A percentile compares a stretch with the other conserved stretches of the same genome.
These are phyloP conservation scores for Brasenia schreberi DNA, from an alignment of 164 flowering plant species.

Conservation along the genomic window DNA sequence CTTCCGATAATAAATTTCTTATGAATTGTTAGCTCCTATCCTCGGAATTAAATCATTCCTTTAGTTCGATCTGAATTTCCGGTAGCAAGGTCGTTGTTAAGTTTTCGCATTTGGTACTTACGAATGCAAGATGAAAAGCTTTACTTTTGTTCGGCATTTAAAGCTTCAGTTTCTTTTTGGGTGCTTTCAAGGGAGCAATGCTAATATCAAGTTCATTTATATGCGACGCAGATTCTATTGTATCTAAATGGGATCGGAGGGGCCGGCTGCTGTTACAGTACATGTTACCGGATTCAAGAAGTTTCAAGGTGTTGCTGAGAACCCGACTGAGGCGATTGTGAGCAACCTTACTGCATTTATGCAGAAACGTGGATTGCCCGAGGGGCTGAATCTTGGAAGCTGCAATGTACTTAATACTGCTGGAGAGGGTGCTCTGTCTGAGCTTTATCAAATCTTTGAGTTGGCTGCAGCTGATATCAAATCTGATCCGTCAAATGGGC, in stretches of 20 bases:
- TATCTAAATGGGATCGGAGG: constrained; percentile 23
- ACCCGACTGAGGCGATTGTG: constrained; percentile 61
- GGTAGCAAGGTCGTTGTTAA: too few relatives aligned
- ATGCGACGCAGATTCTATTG: background rate
- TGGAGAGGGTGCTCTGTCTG: constrained; percentile 64
- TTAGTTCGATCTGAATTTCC: too few relatives aligned
- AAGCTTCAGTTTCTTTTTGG: too few relatives aligned
- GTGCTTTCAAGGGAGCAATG: too few relatives aligned
- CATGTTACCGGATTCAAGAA: constrained; percentile 28
- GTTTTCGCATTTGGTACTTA: too few relatives aligned
- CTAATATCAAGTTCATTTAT: too few relatives aligned
- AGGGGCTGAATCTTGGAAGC: constrained; percentile 64
- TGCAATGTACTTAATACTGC: constrained; percentile 87
- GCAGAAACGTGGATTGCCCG: constrained; percentile 61
- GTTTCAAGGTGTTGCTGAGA: constrained; percentile 24
- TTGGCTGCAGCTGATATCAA: constrained; percentile 30
- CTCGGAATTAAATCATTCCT: too few relatives aligned
- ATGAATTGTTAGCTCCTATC: too few relatives aligned
- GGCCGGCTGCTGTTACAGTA: constrained; percentile 12
- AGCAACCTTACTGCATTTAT: constrained; percentile 49
- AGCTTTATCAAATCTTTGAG: constrained; percentile 56
- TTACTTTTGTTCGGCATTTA: too few relatives aligned
- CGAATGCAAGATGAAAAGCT: too few relatives aligned
- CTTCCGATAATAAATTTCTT: too few relatives aligned
- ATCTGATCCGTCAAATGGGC: constrained; percentile 25